Base-by-base conservation (phyloP, 208 protist species). In the Crithidia sp. region DNA sequence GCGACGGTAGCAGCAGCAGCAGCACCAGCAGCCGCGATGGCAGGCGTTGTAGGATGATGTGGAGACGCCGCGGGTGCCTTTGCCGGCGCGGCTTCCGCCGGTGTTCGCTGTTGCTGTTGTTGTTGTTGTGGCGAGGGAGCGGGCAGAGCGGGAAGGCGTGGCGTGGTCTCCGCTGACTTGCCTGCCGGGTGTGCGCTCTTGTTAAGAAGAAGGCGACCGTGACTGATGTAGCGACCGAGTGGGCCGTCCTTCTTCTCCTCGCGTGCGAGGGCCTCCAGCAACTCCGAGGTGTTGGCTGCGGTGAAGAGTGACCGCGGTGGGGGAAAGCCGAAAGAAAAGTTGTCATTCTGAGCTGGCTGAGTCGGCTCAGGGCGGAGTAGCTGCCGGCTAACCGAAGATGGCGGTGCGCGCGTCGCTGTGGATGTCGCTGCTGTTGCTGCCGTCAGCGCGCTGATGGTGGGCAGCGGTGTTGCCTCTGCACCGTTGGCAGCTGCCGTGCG, bases 311-410 rank as follows among this genome's bases (percentile, higher is more conserved):
- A 9, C 0, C 65, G 56, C 13, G 28, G 63, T 36, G 65, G 49
- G 40, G 72, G 65, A 50, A 71, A 39, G 17, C 57, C 65, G 14
- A 49, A 63, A 45, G 56, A 60, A 14, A 49, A 54, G 43, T 55
- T 57, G 14, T 49, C 39, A 19, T 43, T 49, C 2, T 17, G 41
- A 2, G 12, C 43, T 17, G 43, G 55, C 2, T 16, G 66, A n/a
- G 28, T 43, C n/a, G 19, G 5, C 2, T 16, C 50, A 14, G 19
- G 50, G 7, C 37, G 39, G 45, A 28, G 28, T 28, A 28, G 28
- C 28, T 28, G 28, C 28, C 28, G 28, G 28, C 28, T 28, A 1
- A 28, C 28, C 28, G 28, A 28, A 28, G 28, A 28, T 28, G 28
- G 28, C 28, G 28, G 0, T 28, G 39, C n/a, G 6, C 7, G 43